Evolutionary conservation across 192 early-diverging fungal genomes (phyloP).

Genomic region (Coemansia sp.): DNA sequence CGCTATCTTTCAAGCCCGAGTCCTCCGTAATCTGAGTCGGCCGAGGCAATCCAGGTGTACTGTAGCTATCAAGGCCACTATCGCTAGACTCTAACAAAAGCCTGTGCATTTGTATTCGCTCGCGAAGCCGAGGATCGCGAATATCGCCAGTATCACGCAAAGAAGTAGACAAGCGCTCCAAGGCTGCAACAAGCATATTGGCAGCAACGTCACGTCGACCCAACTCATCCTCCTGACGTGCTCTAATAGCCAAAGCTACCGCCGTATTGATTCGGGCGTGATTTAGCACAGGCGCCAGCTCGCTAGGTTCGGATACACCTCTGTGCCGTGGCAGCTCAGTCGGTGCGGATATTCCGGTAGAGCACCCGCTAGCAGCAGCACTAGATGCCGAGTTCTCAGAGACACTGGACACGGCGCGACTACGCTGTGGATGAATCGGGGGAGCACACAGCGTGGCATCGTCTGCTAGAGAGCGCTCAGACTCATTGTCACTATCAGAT

Average conservation of each 20-base stretch:
- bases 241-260: conserved; percentile 22
- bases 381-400: not conserved
- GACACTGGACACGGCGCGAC: not conserved
- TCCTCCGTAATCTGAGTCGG: not conserved
- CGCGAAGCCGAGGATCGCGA: conserved; percentile 2
- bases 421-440: not conserved
- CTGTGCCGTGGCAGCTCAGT: not conserved
- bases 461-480: not conserved
- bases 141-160: conserved; percentile 9
- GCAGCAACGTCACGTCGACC: conserved; percentile 21
- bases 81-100: conserved; percentile 12
- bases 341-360: not conserved
- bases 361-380: not conserved
- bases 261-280: conserved; percentile 14
- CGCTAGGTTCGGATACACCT: not conserved
- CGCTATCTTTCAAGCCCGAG: not conserved
- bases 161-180: conserved; percentile 25
- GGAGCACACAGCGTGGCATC: conserved; percentile 10
- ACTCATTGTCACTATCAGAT: not conserved
- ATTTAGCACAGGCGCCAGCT: not conserved
- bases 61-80: not conserved
- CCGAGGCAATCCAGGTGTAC: not conserved
- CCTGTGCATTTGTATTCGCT: conserved; percentile 24
- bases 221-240: conserved; percentile 31
- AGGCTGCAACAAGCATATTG: conserved; percentile 12